Evolutionary conservation across 257 asterid genomes (phyloP), one percentile per base, ranked within the genome.

Genomic region (Gentiana macrophylla): DNA sequence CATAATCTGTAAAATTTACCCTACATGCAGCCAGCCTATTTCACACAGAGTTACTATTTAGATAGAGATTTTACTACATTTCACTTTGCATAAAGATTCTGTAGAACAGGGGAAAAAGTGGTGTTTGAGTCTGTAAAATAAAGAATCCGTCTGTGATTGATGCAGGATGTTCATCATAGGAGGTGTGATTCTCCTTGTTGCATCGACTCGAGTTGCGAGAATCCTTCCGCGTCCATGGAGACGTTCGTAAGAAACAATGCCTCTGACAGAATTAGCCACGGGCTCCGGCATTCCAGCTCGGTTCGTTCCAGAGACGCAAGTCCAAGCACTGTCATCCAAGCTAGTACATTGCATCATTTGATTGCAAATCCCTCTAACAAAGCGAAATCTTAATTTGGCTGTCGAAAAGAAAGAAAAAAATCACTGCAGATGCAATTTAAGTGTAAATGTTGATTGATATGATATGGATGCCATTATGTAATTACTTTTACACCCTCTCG

Each of bases 261-360:
- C 0, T 24, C 24, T 1, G 93, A 87, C 37, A 80, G 84, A 69
- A 81, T 66, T 61, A 81, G 67, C 61, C 59, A 62, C 38, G 71
- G 80, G 15, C 47, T 67, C 32, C 72, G 93, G 77, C 93, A 74
- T 33, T 54, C 84, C 11, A 67, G 67, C 52, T 57, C 79, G 4
- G 51, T 32, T 59, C 86, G 97, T 0, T 8, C 70, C 37, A 72
- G 88, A 59, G 99, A 85, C 50, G 55, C 84, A 5, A 69, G 80
- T 53, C 95, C 92, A 4, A 84, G 94, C 68, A 80, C 98, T 43
- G 84, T 87, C 51, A 77, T 85, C 57, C 97, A 92, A 65, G 73
- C 98, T 12, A 76, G 84, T 67, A 83, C 98, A 12, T 70, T 92
- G 69, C 98, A 85, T 68, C 95, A 92, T 50, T 65, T 88, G 55